Percentiles rank a stretch among this genome's conserved stretches.
These are phyloP conservation scores for Penicillium crustosum DNA, from an alignment of 2,329 filamentous ascomycete genomes.

Conservation along the genomic window DNA sequence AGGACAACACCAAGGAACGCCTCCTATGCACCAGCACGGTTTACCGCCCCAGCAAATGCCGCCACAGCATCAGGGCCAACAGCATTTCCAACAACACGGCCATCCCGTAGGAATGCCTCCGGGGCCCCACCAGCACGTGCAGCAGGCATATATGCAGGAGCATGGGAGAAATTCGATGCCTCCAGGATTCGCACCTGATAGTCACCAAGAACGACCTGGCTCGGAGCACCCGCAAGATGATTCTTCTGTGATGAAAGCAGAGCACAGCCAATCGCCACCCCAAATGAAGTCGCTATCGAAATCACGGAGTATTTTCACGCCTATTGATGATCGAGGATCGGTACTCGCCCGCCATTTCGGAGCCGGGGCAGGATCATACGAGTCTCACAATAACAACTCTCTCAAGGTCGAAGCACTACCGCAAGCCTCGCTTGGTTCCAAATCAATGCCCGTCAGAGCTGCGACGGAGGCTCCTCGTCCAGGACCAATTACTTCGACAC, in stretches of 20 bases:
- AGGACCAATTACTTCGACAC: conserved; percentile 62
- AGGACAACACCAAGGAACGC: conserved; percentile 37
- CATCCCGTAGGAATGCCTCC: conserved; percentile 33
- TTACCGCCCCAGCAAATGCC: conserved; percentile 32
- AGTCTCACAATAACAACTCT: conserved; percentile 46
- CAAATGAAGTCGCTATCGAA: conserved; percentile 67
- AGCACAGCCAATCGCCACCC: conserved; percentile 46
- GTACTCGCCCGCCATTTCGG: conserved; percentile 82
- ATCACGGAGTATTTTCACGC: conserved; percentile 92
- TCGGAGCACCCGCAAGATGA: conserved; percentile 58
- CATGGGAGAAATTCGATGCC: conserved; percentile 71
- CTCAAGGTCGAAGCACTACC: conserved; percentile 35
- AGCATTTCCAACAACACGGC: conserved; percentile 42
- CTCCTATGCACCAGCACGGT: conserved; percentile 25
- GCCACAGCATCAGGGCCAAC: conserved; percentile 43
- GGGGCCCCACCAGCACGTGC: conserved; percentile 52
- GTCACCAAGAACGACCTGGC: conserved; percentile 56
- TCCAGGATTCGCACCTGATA: conserved; percentile 64
- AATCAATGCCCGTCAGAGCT: conserved; percentile 59
- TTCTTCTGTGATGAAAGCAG: conserved; percentile 44
- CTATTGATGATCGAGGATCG: conserved; percentile 89
- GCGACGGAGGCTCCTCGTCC: conserved; percentile 46
- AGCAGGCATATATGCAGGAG: conserved; percentile 74
- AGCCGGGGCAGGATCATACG: conserved; percentile 59
- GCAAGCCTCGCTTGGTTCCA: conserved; percentile 55